Conservation (phyloP, 148 eudicot genomes). For the Fagopyrum tataricum region DNA sequence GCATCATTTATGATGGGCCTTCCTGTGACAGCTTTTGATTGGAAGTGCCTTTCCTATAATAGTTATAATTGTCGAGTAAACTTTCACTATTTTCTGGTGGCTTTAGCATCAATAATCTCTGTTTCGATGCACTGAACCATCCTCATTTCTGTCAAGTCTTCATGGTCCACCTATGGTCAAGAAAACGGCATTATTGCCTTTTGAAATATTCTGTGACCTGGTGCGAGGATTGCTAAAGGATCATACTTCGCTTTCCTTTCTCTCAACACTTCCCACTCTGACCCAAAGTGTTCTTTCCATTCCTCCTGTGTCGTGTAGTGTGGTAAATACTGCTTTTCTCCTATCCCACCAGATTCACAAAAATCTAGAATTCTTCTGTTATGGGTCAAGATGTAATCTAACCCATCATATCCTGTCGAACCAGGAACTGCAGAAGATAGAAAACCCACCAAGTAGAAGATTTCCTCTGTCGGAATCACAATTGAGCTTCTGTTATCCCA, state of each 20-base stretch:
- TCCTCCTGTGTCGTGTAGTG: constrained; percentile 51
- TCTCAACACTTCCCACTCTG: constrained; percentile 50
- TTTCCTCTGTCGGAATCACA: constrained; percentile 47
- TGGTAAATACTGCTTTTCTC: constrained; percentile 76
- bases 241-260: constrained; percentile 67
- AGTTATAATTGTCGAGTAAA: no score
- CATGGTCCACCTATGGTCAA: constrained; percentile 17
- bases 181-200: constrained; percentile 32
- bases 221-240: constrained; percentile 80
- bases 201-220: constrained; percentile 75
- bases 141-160: constrained; percentile 4
- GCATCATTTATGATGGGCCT: no score
- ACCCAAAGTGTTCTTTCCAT: constrained; percentile 75
- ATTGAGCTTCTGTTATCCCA: constrained; percentile 64
- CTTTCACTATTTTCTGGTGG: no score
- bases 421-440: constrained; percentile 29
- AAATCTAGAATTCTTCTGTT: constrained; percentile 54
- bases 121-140: neutral
- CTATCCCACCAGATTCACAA: constrained; percentile 45
- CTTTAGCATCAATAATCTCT: no score
- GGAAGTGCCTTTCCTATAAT: no score
- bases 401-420: constrained; percentile 52
- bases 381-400: constrained; percentile 43
- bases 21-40: no score
- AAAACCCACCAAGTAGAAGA: constrained; percentile 35